Conservation (phyloP, 768 basidiomycete species). For the Mrakia frigida region DNA sequence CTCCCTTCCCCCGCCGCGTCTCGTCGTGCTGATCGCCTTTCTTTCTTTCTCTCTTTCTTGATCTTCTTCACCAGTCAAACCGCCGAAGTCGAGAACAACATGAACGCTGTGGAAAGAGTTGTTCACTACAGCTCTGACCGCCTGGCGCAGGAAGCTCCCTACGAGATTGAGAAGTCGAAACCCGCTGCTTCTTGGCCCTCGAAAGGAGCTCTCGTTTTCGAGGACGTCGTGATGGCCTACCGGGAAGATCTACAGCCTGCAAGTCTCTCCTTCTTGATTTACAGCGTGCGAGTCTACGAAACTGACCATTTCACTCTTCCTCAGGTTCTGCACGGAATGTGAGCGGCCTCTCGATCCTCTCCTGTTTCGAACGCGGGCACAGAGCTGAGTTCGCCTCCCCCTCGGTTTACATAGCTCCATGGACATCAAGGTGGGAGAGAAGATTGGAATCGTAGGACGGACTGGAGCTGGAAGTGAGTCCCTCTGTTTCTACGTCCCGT, state of each 20-base stretch:
- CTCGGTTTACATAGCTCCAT: constrained; percentile 62
- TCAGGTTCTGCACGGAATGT: constrained; percentile 51
- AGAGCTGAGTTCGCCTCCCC: neutral
- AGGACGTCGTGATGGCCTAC: constrained; percentile 52
- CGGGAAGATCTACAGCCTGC: constrained; percentile 71
- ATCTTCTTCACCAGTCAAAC: constrained; percentile 34
- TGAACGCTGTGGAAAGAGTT: constrained; percentile 61
- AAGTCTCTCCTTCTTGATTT: constrained; percentile 50
- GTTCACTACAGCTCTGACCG: constrained; percentile 64
- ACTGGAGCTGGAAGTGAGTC: constrained; percentile 53
- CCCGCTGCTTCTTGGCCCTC: constrained; percentile 67
- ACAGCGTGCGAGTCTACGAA: constrained; percentile 48
- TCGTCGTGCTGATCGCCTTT: neutral
- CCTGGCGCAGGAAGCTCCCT: constrained; percentile 66
- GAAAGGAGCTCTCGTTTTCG: constrained; percentile 66
- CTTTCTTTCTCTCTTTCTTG: neutral
- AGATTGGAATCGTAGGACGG: constrained; percentile 83
- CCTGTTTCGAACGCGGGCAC: too few species aligned
- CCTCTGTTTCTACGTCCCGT: constrained; percentile 62
- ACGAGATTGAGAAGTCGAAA: constrained; percentile 49
- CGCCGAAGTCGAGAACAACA: constrained; percentile 82
- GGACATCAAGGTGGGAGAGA: constrained; percentile 67
- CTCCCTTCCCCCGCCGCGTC: too few species aligned
- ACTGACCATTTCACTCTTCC: too few species aligned
- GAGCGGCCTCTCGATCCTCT: neutral